Conservation (phyloP, 2,329 filamentous ascomycete genomes). For the Nothophoma quercina region DNA sequence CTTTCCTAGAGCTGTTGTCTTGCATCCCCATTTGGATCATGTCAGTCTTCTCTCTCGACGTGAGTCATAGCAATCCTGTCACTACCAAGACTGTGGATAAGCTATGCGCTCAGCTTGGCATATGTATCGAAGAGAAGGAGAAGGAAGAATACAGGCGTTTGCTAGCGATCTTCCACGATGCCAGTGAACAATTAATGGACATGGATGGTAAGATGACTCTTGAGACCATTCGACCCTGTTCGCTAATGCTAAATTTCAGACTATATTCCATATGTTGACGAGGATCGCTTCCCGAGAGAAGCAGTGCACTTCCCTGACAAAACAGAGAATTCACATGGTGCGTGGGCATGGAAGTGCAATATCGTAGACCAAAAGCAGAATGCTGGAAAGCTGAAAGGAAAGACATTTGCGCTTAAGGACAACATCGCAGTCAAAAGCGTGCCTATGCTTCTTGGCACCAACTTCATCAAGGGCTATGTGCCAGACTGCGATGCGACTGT, state of each 20-base stretch:
- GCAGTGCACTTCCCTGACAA: conserved; percentile 40
- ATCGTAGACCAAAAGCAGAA: conserved; percentile 41
- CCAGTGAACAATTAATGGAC: conserved; percentile 48
- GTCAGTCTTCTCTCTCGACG: conserved; percentile 50
- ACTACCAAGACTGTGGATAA: conserved; percentile 43
- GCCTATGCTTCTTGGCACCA: conserved; percentile 43
- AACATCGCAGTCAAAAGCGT: conserved; percentile 44
- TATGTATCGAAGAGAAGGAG: conserved; percentile 45
- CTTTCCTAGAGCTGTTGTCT: too few species aligned
- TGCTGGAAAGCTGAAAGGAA: conserved; percentile 47
- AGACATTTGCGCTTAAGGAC: conserved; percentile 43
- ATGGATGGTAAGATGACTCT: conserved; percentile 42
- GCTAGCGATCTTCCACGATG: conserved; percentile 51
- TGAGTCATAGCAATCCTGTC: conserved; percentile 44
- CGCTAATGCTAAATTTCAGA: conserved; percentile 29
- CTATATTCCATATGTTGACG: conserved; percentile 42
- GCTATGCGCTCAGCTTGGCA: conserved; percentile 43
- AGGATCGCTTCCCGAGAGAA: conserved; percentile 46
- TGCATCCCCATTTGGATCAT: conserved; percentile 26
- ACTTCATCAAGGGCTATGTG: conserved; percentile 22
- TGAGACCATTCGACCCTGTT: too few species aligned
- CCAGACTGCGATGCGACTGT: conserved; percentile 39
- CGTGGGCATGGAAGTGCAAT: conserved; percentile 55
- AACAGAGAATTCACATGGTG: conserved; percentile 49
- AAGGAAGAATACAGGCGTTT: conserved; percentile 50